Evolutionary conservation across 345 rosid genomes (phyloP), one percentile per base, ranked within the genome.

Genomic region (Reutealis trisperma): DNA sequence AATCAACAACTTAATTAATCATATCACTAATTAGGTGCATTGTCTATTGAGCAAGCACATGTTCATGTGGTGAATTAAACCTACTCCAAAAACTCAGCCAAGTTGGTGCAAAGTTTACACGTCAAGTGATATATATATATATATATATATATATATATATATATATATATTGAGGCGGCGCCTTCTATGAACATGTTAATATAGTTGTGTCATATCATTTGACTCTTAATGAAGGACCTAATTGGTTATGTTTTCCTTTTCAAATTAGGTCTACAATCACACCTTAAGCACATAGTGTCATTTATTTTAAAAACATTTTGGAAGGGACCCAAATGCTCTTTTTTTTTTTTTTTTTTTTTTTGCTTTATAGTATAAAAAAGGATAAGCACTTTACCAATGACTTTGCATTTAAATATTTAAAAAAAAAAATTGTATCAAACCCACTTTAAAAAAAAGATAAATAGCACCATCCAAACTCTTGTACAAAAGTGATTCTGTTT

Each of bases 151-250:
- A 52, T 30, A 52, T 62, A 18, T n/a, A n/a, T n/a, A n/a, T 27
- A 27, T 27, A 27, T 27, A 37, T 37, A 37, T 37, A 37, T 44
- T 63, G 52, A 64, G 71, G 71, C 60, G 75, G 59, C 74, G 64
- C 71, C 75, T 74, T 74, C 18, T 3, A 49, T 69, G 47, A 74
- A 60, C 21, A 41, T 34, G 11, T 3, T 41, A 27, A 55, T 67
- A 0, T 32, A 32, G 81, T 81, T 80, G 82, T 81, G 82, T 81
- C 86, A 78, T 64, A 66, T 81, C 81, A 59, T 64, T 76, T 78
- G 61, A 73, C n/a, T 67, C 57, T 59, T 19, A 47, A 49, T 27
- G 78, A 45, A 49, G 34, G 63, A 71, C 77, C 78, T 61, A 71
- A 81, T 75, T 79, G 73, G 73, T 64, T 57, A 30, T 7, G 12